A percentile compares a stretch with the other conserved stretches of the same genome.
phyloP scores from a whole-genome alignment of 2,329 filamentous ascomycete genomes.

The Lasiodiplodia gonubiensis region DNA sequence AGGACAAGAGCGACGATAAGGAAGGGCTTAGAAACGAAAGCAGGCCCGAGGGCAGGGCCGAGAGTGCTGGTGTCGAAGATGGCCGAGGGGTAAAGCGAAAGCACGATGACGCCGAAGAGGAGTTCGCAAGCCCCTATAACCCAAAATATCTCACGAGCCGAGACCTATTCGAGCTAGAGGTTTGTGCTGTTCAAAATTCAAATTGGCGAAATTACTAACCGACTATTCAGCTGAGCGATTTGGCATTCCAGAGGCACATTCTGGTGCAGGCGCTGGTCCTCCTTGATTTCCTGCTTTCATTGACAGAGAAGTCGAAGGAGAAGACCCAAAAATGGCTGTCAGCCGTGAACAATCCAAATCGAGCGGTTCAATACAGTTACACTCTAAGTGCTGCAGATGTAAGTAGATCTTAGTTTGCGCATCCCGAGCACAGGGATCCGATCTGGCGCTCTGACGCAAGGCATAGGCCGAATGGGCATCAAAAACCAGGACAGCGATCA shows the following conservation, averaged over 20 bases:
- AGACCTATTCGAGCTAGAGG: conserved; percentile 94
- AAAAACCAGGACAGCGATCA: conserved; percentile 78
- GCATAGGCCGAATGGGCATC: conserved; percentile 79
- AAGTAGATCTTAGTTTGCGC: conserved; percentile 47
- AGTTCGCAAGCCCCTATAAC: conserved; percentile 79
- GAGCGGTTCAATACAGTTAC: conserved; percentile 80
- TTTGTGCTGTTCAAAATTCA: conserved; percentile 47
- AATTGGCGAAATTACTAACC: conserved; percentile 34
- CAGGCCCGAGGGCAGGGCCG: conserved; percentile 30
- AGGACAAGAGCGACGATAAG: conserved; percentile 32
- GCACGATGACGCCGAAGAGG: conserved; percentile 64
- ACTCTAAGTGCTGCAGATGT: conserved; percentile 82
- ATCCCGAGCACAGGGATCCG: conserved; percentile 22
- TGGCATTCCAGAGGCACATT: conserved; percentile 92
- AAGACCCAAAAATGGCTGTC: conserved; percentile 65
- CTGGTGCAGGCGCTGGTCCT: conserved; percentile 94
- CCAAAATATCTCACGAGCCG: conserved; percentile 98
- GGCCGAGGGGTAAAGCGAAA: conserved; percentile 72
- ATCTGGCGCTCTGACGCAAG: conserved; percentile 17
- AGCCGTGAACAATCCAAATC: conserved; percentile 74
- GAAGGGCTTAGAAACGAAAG: conserved; percentile 44
- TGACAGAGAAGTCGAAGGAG: conserved; percentile 77
- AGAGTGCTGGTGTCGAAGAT: conserved; percentile 48
- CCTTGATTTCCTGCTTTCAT: conserved; percentile 91
- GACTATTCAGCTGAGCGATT: conserved; percentile 75